phyloP scores from a whole-genome alignment of 2,329 filamentous ascomycete genomes.

The Aureobasidium sp. region DNA sequence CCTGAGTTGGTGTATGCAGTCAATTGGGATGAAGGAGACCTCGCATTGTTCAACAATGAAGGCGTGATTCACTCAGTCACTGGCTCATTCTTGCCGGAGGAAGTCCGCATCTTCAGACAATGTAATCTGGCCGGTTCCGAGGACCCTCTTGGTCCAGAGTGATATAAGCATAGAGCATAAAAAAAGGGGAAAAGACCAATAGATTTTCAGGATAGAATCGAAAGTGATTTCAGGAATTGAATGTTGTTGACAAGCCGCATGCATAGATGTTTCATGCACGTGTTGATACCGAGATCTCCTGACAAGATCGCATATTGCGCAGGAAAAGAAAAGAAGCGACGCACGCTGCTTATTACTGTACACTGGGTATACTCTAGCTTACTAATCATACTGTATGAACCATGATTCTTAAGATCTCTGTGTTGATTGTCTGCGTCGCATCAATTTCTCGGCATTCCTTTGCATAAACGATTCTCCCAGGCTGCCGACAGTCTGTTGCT shows the following conservation, averaged over 20 bases:
- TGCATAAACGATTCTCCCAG: constrained; percentile 32
- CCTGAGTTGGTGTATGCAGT: constrained; percentile 63
- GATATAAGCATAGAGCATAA: neutral
- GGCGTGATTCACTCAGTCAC: constrained; percentile 70
- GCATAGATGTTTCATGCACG: neutral
- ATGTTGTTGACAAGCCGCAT: neutral
- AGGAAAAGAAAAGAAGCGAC: neutral
- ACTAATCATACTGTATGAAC: neutral
- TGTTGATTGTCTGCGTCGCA: constrained; percentile 9
- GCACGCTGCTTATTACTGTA: neutral
- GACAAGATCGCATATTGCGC: neutral
- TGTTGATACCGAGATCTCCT: neutral
- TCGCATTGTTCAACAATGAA: constrained; percentile 73
- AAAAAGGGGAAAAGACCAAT: neutral
- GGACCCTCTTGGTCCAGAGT: constrained; percentile 45
- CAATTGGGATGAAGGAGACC: constrained; percentile 70
- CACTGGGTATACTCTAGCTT: neutral
- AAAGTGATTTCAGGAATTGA: neutral
- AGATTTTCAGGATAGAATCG: neutral
- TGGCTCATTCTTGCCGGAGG: constrained; percentile 64
- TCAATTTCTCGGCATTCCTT: constrained; percentile 28
- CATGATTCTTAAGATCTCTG: neutral
- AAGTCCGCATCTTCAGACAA: constrained; percentile 68
- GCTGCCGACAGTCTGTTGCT: constrained; percentile 19
- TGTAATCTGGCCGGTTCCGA: constrained; percentile 68